A percentile compares a stretch with the other conserved stretches of the same genome.
Conservation (phyloP, 1,139 yeast genomes). For the Pichia sp. region DNA sequence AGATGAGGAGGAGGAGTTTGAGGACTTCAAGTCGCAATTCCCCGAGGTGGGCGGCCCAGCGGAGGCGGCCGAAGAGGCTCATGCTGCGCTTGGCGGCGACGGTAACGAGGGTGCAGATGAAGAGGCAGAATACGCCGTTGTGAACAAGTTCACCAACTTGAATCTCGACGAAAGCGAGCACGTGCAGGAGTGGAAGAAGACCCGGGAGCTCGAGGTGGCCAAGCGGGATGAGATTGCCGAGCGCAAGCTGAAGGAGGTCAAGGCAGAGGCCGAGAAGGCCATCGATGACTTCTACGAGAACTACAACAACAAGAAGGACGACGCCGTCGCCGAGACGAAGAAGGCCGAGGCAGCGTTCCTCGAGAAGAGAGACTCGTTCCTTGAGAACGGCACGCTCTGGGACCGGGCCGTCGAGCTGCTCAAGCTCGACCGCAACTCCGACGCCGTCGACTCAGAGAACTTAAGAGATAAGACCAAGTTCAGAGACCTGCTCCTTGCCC, state of each 20-base stretch:
- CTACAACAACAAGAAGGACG: constrained; percentile 82
- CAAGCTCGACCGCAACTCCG: constrained; percentile 30
- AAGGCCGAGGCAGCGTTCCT: constrained; percentile 69
- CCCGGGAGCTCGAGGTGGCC: constrained; percentile 74
- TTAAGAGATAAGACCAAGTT: constrained; percentile 65
- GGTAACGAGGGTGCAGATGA: constrained; percentile 7
- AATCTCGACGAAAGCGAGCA: constrained; percentile 50
- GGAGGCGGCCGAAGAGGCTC: constrained; percentile 32
- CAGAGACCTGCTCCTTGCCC: constrained; percentile 58
- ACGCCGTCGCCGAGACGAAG: constrained; percentile 57
- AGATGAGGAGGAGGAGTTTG: constrained; percentile 55
- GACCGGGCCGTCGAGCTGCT: constrained; percentile 63
- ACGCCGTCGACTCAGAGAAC: constrained; percentile 25
- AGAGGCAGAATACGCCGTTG: constrained; percentile 2
- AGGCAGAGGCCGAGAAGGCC: constrained; percentile 76
- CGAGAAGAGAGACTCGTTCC: constrained; percentile 73
- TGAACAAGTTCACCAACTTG: constrained; percentile 25
- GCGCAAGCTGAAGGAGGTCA: constrained; percentile 62
- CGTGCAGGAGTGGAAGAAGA: constrained; percentile 75
- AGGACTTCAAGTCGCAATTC: constrained; percentile 61
- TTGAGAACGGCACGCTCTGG: constrained; percentile 78
- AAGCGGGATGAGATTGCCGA: constrained; percentile 75
- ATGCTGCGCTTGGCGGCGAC: constrained; percentile 19
- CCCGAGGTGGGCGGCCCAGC: constrained; percentile 49
- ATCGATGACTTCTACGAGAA: constrained; percentile 93